These are phyloP conservation scores for Gastrolobium bilobum DNA, from an alignment of 306 rosid genomes.

Conservation along the genomic window DNA sequence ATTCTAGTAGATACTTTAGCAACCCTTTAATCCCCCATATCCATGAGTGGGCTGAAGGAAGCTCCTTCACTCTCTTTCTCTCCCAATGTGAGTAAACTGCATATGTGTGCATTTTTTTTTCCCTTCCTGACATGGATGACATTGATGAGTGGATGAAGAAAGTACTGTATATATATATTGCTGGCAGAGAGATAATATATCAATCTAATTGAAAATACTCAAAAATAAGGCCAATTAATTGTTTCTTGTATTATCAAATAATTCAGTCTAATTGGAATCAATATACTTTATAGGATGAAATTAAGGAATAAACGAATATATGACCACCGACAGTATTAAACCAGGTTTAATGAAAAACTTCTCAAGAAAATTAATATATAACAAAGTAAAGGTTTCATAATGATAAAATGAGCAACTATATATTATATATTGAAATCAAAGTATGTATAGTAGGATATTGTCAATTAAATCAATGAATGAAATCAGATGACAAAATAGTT, in stretches of 20 bases:
- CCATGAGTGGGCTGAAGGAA: conserved; percentile 63
- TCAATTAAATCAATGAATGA: neutral
- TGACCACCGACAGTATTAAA: neutral
- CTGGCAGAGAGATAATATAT: neutral
- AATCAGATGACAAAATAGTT: conserved; percentile 32
- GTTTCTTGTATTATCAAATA: neutral
- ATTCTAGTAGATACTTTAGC: conserved; percentile 51
- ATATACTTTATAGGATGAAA: neutral
- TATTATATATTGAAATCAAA: neutral
- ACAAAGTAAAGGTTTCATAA: neutral
- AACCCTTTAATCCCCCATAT: conserved; percentile 45
- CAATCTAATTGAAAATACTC: neutral
- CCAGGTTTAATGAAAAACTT: conserved; percentile 5
- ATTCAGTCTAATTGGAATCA: neutral
- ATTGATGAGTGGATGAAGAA: neutral
- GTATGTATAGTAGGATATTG: neutral
- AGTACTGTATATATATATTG: neutral
- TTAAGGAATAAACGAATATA: neutral
- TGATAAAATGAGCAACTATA: neutral
- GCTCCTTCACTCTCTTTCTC: conserved; percentile 61
- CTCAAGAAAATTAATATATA: neutral
- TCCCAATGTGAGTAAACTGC: conserved; percentile 6
- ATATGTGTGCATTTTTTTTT: neutral
- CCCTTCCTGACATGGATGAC: neutral
- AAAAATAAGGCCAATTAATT: neutral